Percentiles rank a stretch among this genome's conserved stretches.
Evolutionary conservation across 768 basidiomycete genomes (phyloP).

Genomic region (Rhodotorula diobovata): DNA sequence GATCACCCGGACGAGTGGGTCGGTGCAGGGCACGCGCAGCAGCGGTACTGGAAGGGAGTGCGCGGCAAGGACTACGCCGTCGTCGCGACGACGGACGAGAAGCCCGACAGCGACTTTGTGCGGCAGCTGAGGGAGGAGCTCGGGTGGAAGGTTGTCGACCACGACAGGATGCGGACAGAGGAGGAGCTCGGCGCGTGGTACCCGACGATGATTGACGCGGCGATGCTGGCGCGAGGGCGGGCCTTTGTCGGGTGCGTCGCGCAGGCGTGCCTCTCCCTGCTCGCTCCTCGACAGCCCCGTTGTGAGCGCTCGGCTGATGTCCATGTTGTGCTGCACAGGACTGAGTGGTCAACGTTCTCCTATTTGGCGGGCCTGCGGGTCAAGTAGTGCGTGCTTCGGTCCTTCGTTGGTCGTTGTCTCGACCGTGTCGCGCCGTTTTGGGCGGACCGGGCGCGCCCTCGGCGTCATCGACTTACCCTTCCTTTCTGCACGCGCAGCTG

Average conservation of each 20-base stretch:
- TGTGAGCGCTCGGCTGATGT: too few species aligned
- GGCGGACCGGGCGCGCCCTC: too few species aligned
- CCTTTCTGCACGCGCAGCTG: not conserved
- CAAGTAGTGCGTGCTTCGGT: slow-evolving; percentile 13
- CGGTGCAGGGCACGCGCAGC: slow-evolving; percentile 9
- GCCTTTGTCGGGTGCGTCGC: slow-evolving; percentile 19
- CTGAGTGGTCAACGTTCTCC: slow-evolving; percentile 14
- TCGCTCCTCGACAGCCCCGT: not conserved
- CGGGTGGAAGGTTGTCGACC: slow-evolving; percentile 59
- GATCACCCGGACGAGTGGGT: slow-evolving; percentile 18
- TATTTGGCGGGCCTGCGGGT: slow-evolving; percentile 24
- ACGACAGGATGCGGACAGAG: slow-evolving; percentile 51
- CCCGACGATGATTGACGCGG: slow-evolving; percentile 24
- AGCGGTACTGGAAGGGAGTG: slow-evolving; percentile 2
- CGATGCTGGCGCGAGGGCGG: slow-evolving; percentile 1
- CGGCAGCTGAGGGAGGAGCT: slow-evolving; percentile 54
- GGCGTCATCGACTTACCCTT: not conserved
- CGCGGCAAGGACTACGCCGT: slow-evolving; percentile 50
- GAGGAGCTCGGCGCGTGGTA: slow-evolving; percentile 44
- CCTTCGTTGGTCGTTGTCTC: not conserved
- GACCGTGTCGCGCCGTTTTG: too few species aligned
- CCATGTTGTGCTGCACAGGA: not conserved
- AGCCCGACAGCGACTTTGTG: slow-evolving; percentile 55
- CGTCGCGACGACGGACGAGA: slow-evolving; percentile 62
- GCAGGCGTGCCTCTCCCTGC: not conserved